Conservation (phyloP, 768 basidiomycete species). For the Hypholoma fasciculare region DNA sequence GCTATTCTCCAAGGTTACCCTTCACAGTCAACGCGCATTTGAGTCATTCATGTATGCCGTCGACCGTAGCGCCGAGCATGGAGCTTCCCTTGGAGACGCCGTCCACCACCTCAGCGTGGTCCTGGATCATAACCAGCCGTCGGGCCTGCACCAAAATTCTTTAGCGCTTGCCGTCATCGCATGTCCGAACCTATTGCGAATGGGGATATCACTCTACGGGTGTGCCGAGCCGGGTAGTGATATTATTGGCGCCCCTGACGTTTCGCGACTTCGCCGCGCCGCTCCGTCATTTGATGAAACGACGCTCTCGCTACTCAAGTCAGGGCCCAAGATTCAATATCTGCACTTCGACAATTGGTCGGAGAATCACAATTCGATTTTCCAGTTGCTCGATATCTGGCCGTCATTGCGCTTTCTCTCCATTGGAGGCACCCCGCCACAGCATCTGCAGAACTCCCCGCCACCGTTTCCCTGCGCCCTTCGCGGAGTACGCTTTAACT, state of each 20-base stretch:
- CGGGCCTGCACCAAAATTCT: slow-evolving; percentile 50
- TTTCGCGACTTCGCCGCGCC: slow-evolving; percentile 45
- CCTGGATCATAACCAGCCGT: slow-evolving; percentile 70
- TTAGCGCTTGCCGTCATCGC: slow-evolving; percentile 58
- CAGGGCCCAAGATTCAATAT: slow-evolving; percentile 52
- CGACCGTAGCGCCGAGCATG: slow-evolving; percentile 44
- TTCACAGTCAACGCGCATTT: slow-evolving; percentile 54
- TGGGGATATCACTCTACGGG: slow-evolving; percentile 63
- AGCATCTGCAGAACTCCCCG: slow-evolving; percentile 41
- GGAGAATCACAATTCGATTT: slow-evolving; percentile 53
- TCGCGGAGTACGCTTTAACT: slow-evolving; percentile 59
- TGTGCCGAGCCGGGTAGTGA: slow-evolving; percentile 50
- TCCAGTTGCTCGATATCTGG: slow-evolving; percentile 67
- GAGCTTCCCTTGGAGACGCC: slow-evolving; percentile 49
- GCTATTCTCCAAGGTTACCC: slow-evolving; percentile 57
- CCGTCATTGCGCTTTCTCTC: slow-evolving; percentile 55
- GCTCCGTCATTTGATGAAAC: slow-evolving; percentile 56
- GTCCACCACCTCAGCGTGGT: slow-evolving; percentile 55
- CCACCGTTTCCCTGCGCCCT: slow-evolving; percentile 49
- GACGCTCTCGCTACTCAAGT: slow-evolving; percentile 50
- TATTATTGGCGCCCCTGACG: slow-evolving; percentile 46
- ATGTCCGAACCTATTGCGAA: slow-evolving; percentile 59
- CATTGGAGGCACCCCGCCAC: slow-evolving; percentile 59
- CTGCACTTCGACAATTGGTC: slow-evolving; percentile 76
- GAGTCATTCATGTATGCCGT: slow-evolving; percentile 54